Percentiles rank a stretch among this genome's conserved stretches.
phyloP scores from a whole-genome alignment of 331 rosid genomes.

The Cydonia oblonga region DNA sequence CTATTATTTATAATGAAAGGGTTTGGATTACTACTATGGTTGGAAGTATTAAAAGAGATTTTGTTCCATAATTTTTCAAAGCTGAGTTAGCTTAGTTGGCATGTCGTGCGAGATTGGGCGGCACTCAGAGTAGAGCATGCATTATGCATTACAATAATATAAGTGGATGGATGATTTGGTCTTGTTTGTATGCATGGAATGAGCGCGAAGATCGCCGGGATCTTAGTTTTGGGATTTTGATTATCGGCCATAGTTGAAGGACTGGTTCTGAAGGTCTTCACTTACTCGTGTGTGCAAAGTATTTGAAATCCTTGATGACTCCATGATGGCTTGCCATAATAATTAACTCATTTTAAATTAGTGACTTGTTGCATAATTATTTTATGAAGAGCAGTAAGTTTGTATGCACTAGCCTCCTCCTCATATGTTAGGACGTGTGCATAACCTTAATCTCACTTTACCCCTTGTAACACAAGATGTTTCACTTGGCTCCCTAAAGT shows the following conservation, averaged over 20 bases:
- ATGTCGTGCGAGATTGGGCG: constrained; percentile 9
- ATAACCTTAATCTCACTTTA: no score
- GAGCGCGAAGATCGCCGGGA: background rate
- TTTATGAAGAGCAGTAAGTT: background rate
- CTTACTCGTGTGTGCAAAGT: background rate
- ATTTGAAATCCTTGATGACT: background rate
- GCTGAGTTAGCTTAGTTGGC: background rate
- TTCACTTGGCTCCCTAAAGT: no score
- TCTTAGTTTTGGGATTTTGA: background rate
- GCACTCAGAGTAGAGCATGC: constrained; percentile 5
- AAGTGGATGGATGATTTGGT: background rate
- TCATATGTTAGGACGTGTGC: background rate
- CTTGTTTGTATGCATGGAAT: background rate
- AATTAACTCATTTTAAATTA: background rate
- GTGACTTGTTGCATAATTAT: background rate
- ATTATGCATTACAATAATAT: background rate
- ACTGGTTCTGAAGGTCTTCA: background rate
- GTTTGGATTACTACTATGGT: background rate
- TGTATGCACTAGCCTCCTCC: background rate
- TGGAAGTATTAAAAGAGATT: background rate
- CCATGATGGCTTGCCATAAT: background rate
- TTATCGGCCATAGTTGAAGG: background rate
- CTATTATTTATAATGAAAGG: background rate
- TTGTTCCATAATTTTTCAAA: background rate
- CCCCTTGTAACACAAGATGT: no score